Base-by-base conservation (phyloP, 805 yeast species). In the Metschnikowia cubensis region DNA sequence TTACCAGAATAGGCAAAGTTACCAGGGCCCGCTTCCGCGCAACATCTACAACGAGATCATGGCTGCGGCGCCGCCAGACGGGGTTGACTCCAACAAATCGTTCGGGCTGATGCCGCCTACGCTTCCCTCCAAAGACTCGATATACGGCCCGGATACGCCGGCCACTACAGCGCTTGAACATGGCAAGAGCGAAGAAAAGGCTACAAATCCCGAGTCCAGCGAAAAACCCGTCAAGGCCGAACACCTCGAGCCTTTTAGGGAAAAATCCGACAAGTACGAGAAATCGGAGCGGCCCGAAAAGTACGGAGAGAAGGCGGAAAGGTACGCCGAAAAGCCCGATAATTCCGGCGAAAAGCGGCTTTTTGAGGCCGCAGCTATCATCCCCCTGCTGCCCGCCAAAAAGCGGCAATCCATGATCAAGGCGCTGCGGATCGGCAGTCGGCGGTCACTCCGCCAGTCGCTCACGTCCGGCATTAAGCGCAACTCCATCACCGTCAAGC, bases 401-500 rank as follows among this genome's bases (percentile, higher is more conserved):
- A 54, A 67, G 56, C 59, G 75, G 34, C 56, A 54, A 34, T 69
- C 75, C 7, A 25, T 47, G 14, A 21, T 47, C 32, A 52, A 52
- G 18, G 20, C 45, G 6, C 66, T 69, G 50, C 59, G 71, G 44
- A 56, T 68, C 45, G 59, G 65, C 13, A 60, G 59, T 52, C 62
- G 76, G 46, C 71, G 67, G 50, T 72, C 76, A 1, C 43, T 71
- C 42, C 62, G 77, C 43, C 66, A 65, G 18, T 71, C 76, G 11
- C 59, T 73, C 68, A 69, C 73, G 15, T 59, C 72, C 52, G 76
- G 77, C 1, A 80, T 85, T 61, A 73, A 71, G 60, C 77, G 91
- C 59, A 84, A 84, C 53, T 85, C 91, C 0, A 81, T 86, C 40
- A 85, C 92, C 0, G 73, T 88, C 38, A 85, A 83, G 60, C 65